Percentiles rank a stretch among this genome's conserved stretches.
Evolutionary conservation across 441 rosid genomes (phyloP).

Genomic region (Gossypium davidsonii): DNA sequence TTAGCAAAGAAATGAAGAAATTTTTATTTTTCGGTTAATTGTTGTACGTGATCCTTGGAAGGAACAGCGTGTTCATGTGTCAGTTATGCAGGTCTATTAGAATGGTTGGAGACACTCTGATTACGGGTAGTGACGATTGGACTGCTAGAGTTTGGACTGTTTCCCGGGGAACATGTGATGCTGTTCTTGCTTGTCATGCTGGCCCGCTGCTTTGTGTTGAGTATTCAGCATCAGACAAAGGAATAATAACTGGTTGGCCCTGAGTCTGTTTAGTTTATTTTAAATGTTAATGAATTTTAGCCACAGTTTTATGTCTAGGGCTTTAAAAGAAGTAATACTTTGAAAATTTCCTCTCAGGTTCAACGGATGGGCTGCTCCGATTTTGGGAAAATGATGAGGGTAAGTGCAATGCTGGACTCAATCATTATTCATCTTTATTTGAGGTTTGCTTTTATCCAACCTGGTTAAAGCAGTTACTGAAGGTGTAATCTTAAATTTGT

Average conservation of each 20-base stretch:
- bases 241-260: constrained; percentile 86
- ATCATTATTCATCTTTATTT: background rate
- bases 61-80: constrained; percentile 6
- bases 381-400: constrained; percentile 98
- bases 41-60: background rate
- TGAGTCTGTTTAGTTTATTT: constrained; percentile 10
- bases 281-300: constrained; percentile 5
- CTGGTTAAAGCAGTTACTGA: constrained; percentile 1
- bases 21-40: constrained; percentile 6
- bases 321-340: constrained; percentile 1
- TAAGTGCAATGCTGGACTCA: constrained; percentile 24
- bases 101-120: constrained; percentile 89
- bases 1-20: constrained; percentile 30
- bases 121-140: constrained; percentile 99
- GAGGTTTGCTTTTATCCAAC: constrained; percentile 6
- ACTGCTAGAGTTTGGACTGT: constrained; percentile 98
- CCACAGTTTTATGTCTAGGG: background rate
- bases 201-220: constrained; percentile 85
- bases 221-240: constrained; percentile 69
- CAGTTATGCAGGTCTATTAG: constrained; percentile 67
- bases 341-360: constrained; percentile 51
- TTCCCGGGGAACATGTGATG: constrained; percentile 82
- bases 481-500: background rate
- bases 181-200: constrained; percentile 94
- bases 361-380: constrained; percentile 89